Evolutionary conservation across 2,329 filamentous ascomycete species (phyloP).

Genomic region (Didymella exigua): DNA sequence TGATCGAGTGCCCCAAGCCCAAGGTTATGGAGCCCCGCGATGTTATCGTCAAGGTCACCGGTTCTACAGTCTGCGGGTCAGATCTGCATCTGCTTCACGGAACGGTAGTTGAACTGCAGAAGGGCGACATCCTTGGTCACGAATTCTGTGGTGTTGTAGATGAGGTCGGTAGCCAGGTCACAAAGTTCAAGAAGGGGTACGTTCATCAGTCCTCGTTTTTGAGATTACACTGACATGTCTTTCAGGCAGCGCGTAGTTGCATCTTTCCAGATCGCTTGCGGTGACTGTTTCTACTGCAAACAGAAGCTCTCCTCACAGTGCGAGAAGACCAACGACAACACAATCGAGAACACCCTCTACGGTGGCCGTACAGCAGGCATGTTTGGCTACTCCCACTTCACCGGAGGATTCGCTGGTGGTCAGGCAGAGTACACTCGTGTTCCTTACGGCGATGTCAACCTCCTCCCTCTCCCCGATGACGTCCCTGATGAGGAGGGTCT

Average conservation of each 20-base stretch:
- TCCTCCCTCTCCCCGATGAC: constrained; percentile 76
- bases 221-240: constrained; percentile 24
- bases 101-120: constrained; percentile 55
- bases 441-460: constrained; percentile 78
- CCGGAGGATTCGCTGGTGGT: constrained; percentile 83
- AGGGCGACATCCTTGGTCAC: constrained; percentile 59
- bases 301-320: constrained; percentile 80
- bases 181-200: constrained; percentile 51
- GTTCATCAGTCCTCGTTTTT: constrained; percentile 1
- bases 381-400: constrained; percentile 70
- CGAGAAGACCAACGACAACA: constrained; percentile 78
- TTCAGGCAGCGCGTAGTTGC: constrained; percentile 70
- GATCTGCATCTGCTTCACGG: constrained; percentile 64
- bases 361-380: constrained; percentile 74
- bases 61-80: constrained; percentile 66
- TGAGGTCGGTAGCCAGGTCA: constrained; percentile 52
- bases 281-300: constrained; percentile 75
- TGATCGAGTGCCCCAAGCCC: constrained; percentile 72
- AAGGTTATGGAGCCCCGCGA: constrained; percentile 74
- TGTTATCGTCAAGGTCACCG: constrained; percentile 80
- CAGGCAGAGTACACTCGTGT: constrained; percentile 88
- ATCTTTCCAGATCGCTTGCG: constrained; percentile 80
- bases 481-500: constrained; percentile 85
- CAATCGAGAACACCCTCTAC: constrained; percentile 74
- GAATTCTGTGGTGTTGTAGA: constrained; percentile 60